Evolutionary conservation across 73 alveolate species (phyloP).

Genomic region (Durusdinium trenchii): DNA sequence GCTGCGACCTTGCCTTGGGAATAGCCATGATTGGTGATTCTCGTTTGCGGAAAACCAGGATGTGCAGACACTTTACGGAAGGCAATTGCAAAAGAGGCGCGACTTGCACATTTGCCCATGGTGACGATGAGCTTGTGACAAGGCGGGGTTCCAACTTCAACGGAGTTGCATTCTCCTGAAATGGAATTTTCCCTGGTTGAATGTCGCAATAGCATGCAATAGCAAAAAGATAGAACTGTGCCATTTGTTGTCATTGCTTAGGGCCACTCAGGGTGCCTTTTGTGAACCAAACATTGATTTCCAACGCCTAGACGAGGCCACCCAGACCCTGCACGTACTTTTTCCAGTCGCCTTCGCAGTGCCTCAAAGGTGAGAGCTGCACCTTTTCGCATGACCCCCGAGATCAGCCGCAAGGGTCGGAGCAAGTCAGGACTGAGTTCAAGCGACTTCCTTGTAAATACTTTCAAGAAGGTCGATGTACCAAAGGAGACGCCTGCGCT

Average conservation of each 20-base stretch:
- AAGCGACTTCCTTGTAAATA: conserved; percentile 18
- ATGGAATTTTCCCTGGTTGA: neutral
- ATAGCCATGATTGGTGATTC: too few species aligned
- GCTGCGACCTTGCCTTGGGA: too few species aligned
- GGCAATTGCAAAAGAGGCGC: conserved; percentile 35
- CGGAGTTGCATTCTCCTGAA: neutral
- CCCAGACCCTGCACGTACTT: neutral
- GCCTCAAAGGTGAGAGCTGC: conserved; percentile 11
- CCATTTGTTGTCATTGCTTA: too few species aligned
- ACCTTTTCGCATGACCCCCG: conserved; percentile 23
- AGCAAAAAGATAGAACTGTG: too few species aligned
- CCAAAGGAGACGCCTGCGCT: conserved; percentile 2
- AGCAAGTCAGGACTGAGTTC: neutral
- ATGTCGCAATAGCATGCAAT: too few species aligned
- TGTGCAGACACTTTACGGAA: neutral
- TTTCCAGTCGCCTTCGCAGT: conserved; percentile 8
- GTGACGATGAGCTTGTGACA: conserved; percentile 3
- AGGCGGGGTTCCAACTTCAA: neutral
- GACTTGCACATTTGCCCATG: conserved; percentile 9
- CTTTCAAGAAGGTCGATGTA: conserved; percentile 12
- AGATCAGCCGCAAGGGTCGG: neutral
- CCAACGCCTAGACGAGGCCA: neutral
- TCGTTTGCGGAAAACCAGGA: conserved; percentile 45
- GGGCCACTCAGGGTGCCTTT: neutral
- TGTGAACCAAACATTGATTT: neutral